Conservation (phyloP, 2,329 filamentous ascomycete genomes). For the Apiospora rasikravindrae region DNA sequence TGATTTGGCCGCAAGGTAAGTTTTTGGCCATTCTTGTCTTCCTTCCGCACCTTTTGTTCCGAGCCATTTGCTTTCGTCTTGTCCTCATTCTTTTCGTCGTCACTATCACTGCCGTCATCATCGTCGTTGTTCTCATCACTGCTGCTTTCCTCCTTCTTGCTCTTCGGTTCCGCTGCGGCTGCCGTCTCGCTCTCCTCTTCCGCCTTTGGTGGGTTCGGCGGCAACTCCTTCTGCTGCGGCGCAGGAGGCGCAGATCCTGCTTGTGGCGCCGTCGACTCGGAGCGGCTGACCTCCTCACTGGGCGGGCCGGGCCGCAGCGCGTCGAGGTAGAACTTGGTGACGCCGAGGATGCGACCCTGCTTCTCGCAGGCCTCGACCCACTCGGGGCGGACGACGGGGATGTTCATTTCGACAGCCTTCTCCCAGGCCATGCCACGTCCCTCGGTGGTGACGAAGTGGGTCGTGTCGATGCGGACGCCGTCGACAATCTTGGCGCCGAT, state of each 20-base stretch:
- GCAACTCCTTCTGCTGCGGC: conserved; percentile 37
- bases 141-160: conserved; percentile 28
- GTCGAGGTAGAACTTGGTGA: conserved; percentile 95
- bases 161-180: conserved; percentile 19
- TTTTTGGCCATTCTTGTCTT: conserved; percentile 61
- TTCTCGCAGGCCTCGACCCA: conserved; percentile 98
- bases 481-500: conserved; percentile 94
- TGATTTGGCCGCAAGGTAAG: conserved; percentile 52
- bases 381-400: conserved; percentile 93
- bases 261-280: conserved; percentile 25
- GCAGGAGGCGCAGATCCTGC: conserved; percentile 34
- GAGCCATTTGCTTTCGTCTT: conserved; percentile 40
- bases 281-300: conserved; percentile 37
- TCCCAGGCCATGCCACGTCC: conserved; percentile 91
- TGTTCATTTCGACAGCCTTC: conserved; percentile 96
- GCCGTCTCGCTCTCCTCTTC: conserved; percentile 19
- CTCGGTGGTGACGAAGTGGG: conserved; percentile 97
- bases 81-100: conserved; percentile 40
- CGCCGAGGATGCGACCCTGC: conserved; percentile 89
- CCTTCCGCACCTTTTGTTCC: conserved; percentile 62
- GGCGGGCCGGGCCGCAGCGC: conserved; percentile 61
- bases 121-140: conserved; percentile 27
- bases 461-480: conserved; percentile 92
- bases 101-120: conserved; percentile 30
- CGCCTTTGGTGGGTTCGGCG: conserved; percentile 31